Conservation (phyloP, 192 early-diverging fungal genomes). For the Coemansia sp. region DNA sequence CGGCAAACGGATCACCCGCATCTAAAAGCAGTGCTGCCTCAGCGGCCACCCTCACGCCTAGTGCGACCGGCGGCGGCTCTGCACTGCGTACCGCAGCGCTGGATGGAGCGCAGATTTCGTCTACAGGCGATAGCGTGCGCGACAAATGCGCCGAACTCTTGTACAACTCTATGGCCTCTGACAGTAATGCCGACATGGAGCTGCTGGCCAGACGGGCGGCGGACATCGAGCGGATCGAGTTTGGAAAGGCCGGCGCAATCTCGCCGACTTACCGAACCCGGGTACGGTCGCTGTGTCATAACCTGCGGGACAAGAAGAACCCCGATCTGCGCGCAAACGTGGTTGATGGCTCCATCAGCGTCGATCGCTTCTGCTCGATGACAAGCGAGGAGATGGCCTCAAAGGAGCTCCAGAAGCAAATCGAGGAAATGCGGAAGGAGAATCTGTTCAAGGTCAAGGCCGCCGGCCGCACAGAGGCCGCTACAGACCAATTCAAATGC, state of each 20-base stretch:
- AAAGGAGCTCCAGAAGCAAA: conserved; percentile 67
- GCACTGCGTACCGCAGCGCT: conserved; percentile 31
- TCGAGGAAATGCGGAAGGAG: conserved; percentile 64
- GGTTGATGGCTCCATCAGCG: conserved; percentile 59
- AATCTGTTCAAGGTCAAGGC: conserved; percentile 73
- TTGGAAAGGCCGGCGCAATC: conserved; percentile 48
- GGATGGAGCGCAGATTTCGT: conserved; percentile 24
- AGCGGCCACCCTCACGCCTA: not conserved
- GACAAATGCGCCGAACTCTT: conserved; percentile 78
- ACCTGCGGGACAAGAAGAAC: conserved; percentile 73
- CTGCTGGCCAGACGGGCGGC: conserved; percentile 51
- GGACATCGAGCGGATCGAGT: conserved; percentile 59
- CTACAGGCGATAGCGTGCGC: conserved; percentile 59
- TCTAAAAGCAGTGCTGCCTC: not conserved
- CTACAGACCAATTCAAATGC: conserved; percentile 91
- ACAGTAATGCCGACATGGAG: conserved; percentile 48
- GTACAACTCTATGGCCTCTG: conserved; percentile 64
- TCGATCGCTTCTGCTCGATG: conserved; percentile 70
- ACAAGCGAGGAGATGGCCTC: conserved; percentile 89
- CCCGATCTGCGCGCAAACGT: conserved; percentile 66
- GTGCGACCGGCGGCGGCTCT: not conserved
- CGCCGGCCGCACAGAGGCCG: conserved; percentile 66
- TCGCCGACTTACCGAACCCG: conserved; percentile 64
- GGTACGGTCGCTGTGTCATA: conserved; percentile 71
- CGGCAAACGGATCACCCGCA: not conserved